Conservation (phyloP, 306 rosid genomes). For the Aeschynomene evenia region DNA sequence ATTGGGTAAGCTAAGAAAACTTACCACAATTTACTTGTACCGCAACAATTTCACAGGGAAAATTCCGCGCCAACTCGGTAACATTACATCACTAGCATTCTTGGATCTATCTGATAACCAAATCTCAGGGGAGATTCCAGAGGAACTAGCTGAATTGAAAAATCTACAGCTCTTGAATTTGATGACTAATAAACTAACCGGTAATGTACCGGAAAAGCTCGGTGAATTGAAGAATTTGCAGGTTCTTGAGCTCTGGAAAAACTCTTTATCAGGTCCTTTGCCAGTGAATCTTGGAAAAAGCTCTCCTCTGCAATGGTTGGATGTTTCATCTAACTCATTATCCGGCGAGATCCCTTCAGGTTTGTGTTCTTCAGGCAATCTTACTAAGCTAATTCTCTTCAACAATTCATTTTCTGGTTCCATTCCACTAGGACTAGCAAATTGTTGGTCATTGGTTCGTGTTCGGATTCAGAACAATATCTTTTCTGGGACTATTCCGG, state of each 20-base stretch:
- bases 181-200: conserved; percentile 73
- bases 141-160: conserved; percentile 55
- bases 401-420: conserved; percentile 76
- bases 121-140: conserved; percentile 82
- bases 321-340: conserved; percentile 77
- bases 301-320: conserved; percentile 85
- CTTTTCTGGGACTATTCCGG: conserved; percentile 72
- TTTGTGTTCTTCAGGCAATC: conserved; percentile 70
- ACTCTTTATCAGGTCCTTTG: conserved; percentile 67
- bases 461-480: conserved; percentile 76
- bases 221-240: conserved; percentile 62
- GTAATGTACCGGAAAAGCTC: conserved; percentile 64
- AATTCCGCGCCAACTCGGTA: conserved; percentile 70
- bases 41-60: conserved; percentile 68
- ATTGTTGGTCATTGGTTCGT: conserved; percentile 66
- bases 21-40: conserved; percentile 68
- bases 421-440: conserved; percentile 69
- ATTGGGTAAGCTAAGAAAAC: conserved; percentile 63
- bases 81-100: conserved; percentile 57
- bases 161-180: conserved; percentile 74
- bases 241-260: conserved; percentile 77
- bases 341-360: conserved; percentile 73
- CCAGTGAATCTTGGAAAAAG: conserved; percentile 65
- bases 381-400: conserved; percentile 84
- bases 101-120: conserved; percentile 85